These are phyloP conservation scores for Fusarium avenaceum DNA, from an alignment of 2,329 filamentous ascomycete species.

Conservation along the genomic window DNA sequence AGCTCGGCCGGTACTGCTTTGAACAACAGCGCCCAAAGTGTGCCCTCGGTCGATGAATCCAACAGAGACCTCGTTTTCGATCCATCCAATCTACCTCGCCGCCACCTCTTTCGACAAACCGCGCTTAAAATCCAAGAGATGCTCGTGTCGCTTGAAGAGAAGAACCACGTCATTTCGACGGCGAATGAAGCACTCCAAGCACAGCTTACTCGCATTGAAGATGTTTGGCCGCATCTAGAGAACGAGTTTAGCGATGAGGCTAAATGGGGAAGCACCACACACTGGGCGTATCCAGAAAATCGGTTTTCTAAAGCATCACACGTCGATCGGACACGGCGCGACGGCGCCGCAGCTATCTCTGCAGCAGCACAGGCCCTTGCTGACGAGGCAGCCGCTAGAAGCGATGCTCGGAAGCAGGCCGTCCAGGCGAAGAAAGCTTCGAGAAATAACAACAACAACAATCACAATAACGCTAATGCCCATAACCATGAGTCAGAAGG, in stretches of 20 bases:
- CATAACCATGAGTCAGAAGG: slow-evolving; percentile 76
- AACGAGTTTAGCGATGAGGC: slow-evolving; percentile 94
- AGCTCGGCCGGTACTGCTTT: slow-evolving; percentile 59
- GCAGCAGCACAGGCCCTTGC: slow-evolving; percentile 83
- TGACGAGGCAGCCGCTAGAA: slow-evolving; percentile 85
- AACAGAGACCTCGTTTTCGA: slow-evolving; percentile 64
- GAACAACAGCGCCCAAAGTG: slow-evolving; percentile 55
- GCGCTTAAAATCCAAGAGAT: slow-evolving; percentile 85
- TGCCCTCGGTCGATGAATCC: slow-evolving; percentile 60
- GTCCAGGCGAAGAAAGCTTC: slow-evolving; percentile 81
- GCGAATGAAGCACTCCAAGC: slow-evolving; percentile 90
- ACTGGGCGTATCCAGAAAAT: slow-evolving; percentile 96
- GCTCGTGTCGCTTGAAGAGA: slow-evolving; percentile 93
- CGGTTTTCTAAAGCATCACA: slow-evolving; percentile 75
- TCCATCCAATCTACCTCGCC: slow-evolving; percentile 72
- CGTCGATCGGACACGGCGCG: slow-evolving; percentile 80
- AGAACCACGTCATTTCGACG: slow-evolving; percentile 95
- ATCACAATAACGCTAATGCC: slow-evolving; percentile 32
- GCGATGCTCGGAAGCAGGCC: slow-evolving; percentile 86
- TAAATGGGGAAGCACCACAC: slow-evolving; percentile 88
- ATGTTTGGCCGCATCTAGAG: slow-evolving; percentile 88
- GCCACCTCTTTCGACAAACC: slow-evolving; percentile 82
- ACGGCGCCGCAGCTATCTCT: slow-evolving; percentile 82
- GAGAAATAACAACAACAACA: slow-evolving; percentile 64
- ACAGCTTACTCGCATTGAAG: slow-evolving; percentile 86